These are phyloP conservation scores for Dissoconium aciculare DNA, from an alignment of 2,329 filamentous ascomycete genomes.

Conservation along the genomic window DNA sequence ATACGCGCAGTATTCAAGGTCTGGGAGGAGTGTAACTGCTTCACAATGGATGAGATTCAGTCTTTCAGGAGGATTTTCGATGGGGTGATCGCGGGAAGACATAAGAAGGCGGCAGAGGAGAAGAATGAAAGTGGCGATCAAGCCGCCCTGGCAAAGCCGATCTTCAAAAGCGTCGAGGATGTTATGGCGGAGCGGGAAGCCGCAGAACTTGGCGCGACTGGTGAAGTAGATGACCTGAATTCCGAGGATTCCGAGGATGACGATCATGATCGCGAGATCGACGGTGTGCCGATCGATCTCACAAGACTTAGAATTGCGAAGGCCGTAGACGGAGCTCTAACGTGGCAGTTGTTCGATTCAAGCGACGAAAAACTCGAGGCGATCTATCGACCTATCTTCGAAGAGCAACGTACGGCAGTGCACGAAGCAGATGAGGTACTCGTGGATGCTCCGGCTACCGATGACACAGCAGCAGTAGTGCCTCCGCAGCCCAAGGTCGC, in stretches of 20 bases:
- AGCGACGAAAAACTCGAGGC: neutral
- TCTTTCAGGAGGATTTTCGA: neutral
- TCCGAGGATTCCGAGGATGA: neutral
- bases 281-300: neutral
- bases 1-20: neutral
- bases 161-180: neutral
- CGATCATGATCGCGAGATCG: neutral
- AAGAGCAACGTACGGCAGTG: neutral
- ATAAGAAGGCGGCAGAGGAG: neutral
- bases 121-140: neutral
- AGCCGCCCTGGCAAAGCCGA: neutral
- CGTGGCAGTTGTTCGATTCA: neutral
- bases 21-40: slow-evolving; percentile 1
- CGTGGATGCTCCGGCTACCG: neutral
- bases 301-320: neutral
- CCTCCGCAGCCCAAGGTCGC: too few species aligned
- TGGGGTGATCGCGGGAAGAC: neutral
- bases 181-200: neutral
- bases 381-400: too few species aligned
- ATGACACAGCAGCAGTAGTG: too few species aligned
- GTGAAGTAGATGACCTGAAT: too few species aligned
- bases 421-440: neutral
- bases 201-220: neutral
- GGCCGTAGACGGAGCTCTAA: neutral
- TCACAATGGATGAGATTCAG: slow-evolving; percentile 1